Evolutionary conservation across 768 basidiomycete species (phyloP).

Genomic region (Rhodosporidiobolus sp.): DNA sequence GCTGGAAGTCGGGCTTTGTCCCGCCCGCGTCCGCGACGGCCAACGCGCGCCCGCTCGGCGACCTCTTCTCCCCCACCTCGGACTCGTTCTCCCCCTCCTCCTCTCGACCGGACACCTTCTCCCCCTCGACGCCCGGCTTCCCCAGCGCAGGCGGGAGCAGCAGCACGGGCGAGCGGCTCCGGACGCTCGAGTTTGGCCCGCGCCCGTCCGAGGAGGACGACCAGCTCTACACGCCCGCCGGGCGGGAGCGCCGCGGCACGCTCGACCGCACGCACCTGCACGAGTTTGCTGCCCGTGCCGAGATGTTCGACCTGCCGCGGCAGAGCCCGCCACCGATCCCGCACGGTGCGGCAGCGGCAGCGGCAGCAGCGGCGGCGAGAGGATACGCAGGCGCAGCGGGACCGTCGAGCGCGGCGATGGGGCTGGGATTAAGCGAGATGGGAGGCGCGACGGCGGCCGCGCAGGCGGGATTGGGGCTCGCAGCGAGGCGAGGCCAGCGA

Average conservation of each 20-base stretch:
- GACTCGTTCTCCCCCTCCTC: background rate
- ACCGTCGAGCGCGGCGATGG: background rate
- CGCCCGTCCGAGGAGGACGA: conserved; percentile 5
- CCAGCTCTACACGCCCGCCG: conserved; percentile 33
- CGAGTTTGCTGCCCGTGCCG: conserved; percentile 35
- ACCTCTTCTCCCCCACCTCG: background rate
- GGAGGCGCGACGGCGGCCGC: background rate
- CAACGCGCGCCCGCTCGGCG: background rate
- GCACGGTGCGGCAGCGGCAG: no score
- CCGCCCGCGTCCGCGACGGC: conserved; percentile 3
- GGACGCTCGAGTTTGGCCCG: conserved; percentile 26
- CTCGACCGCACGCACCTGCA: conserved; percentile 19
- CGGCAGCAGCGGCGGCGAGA: no score
- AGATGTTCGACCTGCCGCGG: conserved; percentile 17
- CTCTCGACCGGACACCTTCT: background rate
- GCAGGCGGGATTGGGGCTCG: background rate
- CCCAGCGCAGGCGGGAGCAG: background rate
- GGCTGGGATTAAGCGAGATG: background rate
- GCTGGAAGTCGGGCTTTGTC: conserved; percentile 57
- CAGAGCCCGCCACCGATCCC: no score
- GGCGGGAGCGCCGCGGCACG: conserved; percentile 35
- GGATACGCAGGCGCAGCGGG: no score
- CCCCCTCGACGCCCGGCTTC: background rate
- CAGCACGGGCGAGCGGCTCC: background rate
- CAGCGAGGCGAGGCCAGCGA: background rate